Conservation (phyloP, 176 grass and related monocot genomes). For the Aegilops umbellulata region DNA sequence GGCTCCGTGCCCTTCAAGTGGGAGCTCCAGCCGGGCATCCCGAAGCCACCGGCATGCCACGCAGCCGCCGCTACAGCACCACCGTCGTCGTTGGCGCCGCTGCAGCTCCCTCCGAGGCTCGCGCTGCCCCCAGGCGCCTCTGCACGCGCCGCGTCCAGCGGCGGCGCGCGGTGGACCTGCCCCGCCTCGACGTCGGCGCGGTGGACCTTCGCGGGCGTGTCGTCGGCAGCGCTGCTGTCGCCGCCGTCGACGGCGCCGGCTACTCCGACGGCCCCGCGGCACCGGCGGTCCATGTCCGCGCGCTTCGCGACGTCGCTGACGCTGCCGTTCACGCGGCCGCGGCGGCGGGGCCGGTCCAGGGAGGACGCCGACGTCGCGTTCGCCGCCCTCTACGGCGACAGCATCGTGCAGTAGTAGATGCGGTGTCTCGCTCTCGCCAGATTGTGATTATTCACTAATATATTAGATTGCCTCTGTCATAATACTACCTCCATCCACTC, state of each 20-base stretch:
- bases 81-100: neutral
- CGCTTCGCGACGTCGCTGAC: constrained; percentile 39
- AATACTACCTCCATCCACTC: neutral
- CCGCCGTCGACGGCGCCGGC: neutral
- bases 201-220: neutral
- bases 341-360: constrained; percentile 13
- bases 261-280: neutral
- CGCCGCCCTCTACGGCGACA: constrained; percentile 28
- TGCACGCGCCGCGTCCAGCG: neutral
- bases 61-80: neutral
- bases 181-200: neutral
- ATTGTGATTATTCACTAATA: neutral
- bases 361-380: constrained; percentile 20
- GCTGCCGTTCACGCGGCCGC: constrained; percentile 15
- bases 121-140: constrained; percentile 6
- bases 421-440: neutral
- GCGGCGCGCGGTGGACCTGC: neutral
- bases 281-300: constrained; percentile 40
- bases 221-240: neutral
- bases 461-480: neutral
- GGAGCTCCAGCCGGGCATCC: constrained; percentile 50
- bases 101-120: constrained; percentile 22
- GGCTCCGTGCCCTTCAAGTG: constrained; percentile 40
- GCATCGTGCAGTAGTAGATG: neutral
- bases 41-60: neutral